phyloP scores from a whole-genome alignment of 2,329 filamentous ascomycete genomes.

The Cladosporium colombiae region DNA sequence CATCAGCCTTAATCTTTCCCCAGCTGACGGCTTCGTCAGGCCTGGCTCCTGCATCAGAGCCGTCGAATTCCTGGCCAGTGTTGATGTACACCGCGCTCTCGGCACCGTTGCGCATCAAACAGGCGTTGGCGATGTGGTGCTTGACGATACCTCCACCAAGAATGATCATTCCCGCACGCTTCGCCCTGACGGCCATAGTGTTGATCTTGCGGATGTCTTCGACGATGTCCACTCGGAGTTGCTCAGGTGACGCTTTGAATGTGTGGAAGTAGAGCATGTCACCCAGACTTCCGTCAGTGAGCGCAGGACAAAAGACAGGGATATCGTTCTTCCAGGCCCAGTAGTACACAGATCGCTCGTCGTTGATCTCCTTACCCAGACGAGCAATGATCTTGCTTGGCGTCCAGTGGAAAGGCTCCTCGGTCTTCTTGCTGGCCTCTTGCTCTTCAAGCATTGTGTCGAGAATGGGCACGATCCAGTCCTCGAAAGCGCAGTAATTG shows the following conservation, averaged over 20 bases:
- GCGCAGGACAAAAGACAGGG: conserved; percentile 91
- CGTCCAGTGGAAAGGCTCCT: conserved; percentile 81
- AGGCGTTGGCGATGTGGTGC: conserved; percentile 97
- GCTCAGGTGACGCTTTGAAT: conserved; percentile 79
- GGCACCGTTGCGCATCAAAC: conserved; percentile 94
- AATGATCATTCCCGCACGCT: conserved; percentile 91
- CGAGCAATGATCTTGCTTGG: conserved; percentile 88
- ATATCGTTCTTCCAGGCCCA: conserved; percentile 98
- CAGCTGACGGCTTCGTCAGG: conserved; percentile 97
- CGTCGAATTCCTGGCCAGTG: conserved; percentile 95
- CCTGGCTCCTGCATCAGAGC: conserved; percentile 89
- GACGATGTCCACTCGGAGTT: conserved; percentile 86
- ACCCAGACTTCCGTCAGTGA: conserved; percentile 92
- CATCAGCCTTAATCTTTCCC: conserved; percentile 94
- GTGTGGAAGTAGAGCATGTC: conserved; percentile 99
- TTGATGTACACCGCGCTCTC: conserved; percentile 98
- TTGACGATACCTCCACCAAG: conserved; percentile 94
- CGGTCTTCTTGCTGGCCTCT: conserved; percentile 66
- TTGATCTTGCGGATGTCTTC: conserved; percentile 93
- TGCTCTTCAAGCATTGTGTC: conserved; percentile 93
- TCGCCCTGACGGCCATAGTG: conserved; percentile 83
- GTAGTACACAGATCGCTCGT: conserved; percentile 89
- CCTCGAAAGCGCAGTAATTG: conserved; percentile 97
- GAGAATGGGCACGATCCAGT: conserved; percentile 96
- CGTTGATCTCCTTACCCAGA: conserved; percentile 89